Evolutionary conservation across 108 stramenopile species (phyloP).

Genomic region (Schizochytrium sp.): DNA sequence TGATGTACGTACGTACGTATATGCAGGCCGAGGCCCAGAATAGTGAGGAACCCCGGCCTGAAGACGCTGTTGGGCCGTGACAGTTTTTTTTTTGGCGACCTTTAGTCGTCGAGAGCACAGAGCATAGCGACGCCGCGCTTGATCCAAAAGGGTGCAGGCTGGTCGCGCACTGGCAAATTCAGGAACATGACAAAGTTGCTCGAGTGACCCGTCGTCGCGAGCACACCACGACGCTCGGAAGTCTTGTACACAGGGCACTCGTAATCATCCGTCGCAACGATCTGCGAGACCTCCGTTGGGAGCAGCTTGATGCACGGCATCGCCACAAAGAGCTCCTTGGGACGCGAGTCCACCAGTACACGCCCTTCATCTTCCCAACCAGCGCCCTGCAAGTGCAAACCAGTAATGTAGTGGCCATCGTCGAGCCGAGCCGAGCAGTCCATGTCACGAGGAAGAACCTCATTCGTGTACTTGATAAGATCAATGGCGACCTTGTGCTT

Average conservation of each 20-base stretch:
- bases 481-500: conserved; percentile 54
- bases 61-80: too few relatives aligned
- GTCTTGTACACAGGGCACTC: conserved; percentile 58
- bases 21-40: too few relatives aligned
- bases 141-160: conserved; percentile 54
- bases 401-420: conserved; percentile 49
- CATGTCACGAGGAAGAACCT: conserved; percentile 39
- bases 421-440: conserved; percentile 21
- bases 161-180: conserved; percentile 33
- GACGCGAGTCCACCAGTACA: conserved; percentile 38
- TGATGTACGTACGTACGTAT: too few relatives aligned
- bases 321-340: conserved; percentile 45
- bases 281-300: conserved; percentile 31
- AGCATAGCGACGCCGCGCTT: conserved; percentile 65
- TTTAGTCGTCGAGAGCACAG: conserved; percentile 48
- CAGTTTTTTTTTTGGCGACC: too few relatives aligned
- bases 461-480: conserved; percentile 45
- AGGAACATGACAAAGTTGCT: conserved; percentile 56
- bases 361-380: conserved; percentile 39
- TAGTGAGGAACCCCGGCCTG: too few relatives aligned
- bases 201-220: conserved; percentile 50
- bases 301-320: conserved; percentile 52
- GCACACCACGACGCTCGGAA: conserved; percentile 46
- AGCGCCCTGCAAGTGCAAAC: conserved; percentile 55
- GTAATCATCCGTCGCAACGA: conserved; percentile 44